phyloP scores from a whole-genome alignment of 768 basidiomycete species.

The Pleurotus cornucopiae region DNA sequence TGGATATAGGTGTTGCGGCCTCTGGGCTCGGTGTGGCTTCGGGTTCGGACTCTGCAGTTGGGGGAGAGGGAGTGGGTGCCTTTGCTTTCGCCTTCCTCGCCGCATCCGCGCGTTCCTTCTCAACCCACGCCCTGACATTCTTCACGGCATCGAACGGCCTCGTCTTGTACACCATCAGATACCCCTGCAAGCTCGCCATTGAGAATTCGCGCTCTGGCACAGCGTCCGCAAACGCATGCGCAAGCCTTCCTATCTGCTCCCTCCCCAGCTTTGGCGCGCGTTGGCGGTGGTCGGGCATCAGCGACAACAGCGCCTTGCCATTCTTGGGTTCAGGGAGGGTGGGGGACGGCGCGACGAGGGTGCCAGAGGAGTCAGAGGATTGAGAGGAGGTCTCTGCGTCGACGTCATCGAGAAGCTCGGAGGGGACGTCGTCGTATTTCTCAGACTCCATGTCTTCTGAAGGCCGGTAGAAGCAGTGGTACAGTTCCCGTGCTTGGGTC shows the following conservation, averaged over 20 bases:
- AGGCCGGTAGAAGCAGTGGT: slow-evolving; percentile 63
- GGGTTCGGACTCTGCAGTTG: not conserved
- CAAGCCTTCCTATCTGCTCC: slow-evolving; percentile 39
- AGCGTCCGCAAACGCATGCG: slow-evolving; percentile 47
- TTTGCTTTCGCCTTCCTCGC: slow-evolving; percentile 3
- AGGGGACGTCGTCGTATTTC: slow-evolving; percentile 19
- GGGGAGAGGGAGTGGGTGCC: not conserved
- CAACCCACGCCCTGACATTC: slow-evolving; percentile 43
- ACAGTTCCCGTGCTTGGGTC: slow-evolving; percentile 64
- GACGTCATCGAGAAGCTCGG: slow-evolving; percentile 17
- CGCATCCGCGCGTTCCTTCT: slow-evolving; percentile 30
- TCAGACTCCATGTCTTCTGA: slow-evolving; percentile 19
- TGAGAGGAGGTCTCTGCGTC: slow-evolving; percentile 18
- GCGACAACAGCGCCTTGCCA: slow-evolving; percentile 10
- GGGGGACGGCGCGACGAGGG: slow-evolving; percentile 2
- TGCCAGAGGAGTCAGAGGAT: slow-evolving; percentile 8
- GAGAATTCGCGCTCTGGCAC: slow-evolving; percentile 47
- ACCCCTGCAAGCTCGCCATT: slow-evolving; percentile 52
- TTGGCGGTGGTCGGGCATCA: slow-evolving; percentile 23
- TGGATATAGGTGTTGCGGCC: slow-evolving; percentile 18
- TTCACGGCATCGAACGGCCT: slow-evolving; percentile 52
- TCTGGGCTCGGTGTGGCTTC: slow-evolving; percentile 14
- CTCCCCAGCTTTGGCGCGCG: slow-evolving; percentile 37
- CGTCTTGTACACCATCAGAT: slow-evolving; percentile 66
- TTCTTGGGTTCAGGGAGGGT: slow-evolving; percentile 10